Evolutionary conservation across 2,329 filamentous ascomycete genomes (phyloP), one percentile per base, ranked within the genome.

Genomic region (Penicillium sp.): DNA sequence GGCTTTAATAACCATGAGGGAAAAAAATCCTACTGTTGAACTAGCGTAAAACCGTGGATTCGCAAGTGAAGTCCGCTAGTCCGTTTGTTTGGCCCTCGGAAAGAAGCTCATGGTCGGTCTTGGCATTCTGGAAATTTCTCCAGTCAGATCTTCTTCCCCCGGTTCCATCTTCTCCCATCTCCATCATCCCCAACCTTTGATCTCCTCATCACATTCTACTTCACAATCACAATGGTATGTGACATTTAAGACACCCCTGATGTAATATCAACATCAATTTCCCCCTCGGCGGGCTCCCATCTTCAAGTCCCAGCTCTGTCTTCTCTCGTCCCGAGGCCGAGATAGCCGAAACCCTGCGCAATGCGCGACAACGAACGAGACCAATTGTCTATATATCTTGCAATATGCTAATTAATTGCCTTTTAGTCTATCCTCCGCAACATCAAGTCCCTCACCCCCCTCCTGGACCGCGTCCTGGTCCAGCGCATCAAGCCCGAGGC

Each of bases 401-500:
- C 3, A n/a, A 32, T 18, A 49, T 40, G 46, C 52, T 52, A 31
- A 56, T 27, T 47, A 18, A 32, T 9, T n/a, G 0, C 3, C 6
- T 22, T 50, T n/a, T 53, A 72, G 68, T 72, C 71, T 69, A 84
- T 92, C 64, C 85, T 97, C 81, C 94, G 93, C 78, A 95, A 89
- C 75, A 92, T 99, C 86, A 94, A 93, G 80, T 87, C 88, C 71
- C 92, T 99, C 69, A 89, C 88, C 56, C 94, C 94, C 60, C 92
- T 99, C 66, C 88, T 99, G 78, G 94, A 99, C 86, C 93, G 94
- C 70, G 92, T 99, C 67, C 88, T 99, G 62, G 91, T 99, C 67
- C 94, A 99, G 87, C 91, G 94, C 79, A 80, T 97, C 81, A 97
- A 97, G 83, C 90, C 93, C 71, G 93, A 97, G 80, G 78, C 92